phyloP scores from a whole-genome alignment of 768 basidiomycete species.

The Kwoniella pini region DNA sequence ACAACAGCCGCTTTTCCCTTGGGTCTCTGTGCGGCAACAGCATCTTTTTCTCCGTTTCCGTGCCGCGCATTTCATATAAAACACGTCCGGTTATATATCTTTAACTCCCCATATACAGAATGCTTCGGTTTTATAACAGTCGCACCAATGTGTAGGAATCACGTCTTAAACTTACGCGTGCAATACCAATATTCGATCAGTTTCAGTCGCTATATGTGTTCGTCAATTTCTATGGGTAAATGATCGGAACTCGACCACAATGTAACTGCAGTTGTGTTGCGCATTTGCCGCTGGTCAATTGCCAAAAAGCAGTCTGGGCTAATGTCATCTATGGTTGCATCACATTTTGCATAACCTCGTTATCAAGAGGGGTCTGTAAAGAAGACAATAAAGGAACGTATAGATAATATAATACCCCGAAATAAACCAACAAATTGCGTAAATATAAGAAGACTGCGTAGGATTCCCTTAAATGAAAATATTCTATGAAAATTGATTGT shows the following conservation, averaged over 20 bases:
- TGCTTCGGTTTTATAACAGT: too few relatives aligned
- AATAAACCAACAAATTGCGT: not conserved
- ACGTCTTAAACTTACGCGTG: too few relatives aligned
- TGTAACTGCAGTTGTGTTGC: too few relatives aligned
- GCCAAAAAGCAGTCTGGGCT: not conserved
- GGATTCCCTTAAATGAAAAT: not conserved
- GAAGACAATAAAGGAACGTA: not conserved
- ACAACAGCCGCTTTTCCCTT: conserved; percentile 5
- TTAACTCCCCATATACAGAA: too few relatives aligned
- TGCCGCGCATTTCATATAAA: not conserved
- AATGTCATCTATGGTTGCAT: not conserved
- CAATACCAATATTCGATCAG: too few relatives aligned
- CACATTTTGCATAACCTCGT: conserved; percentile 6
- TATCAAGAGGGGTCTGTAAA: not conserved
- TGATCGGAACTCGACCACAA: too few relatives aligned
- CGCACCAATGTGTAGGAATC: too few relatives aligned
- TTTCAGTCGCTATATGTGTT: too few relatives aligned
- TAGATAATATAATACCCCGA: not conserved
- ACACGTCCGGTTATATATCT: too few relatives aligned
- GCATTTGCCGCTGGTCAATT: too few relatives aligned
- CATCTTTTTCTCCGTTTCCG: conserved; percentile 6
- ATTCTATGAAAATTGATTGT: conserved; percentile 26
- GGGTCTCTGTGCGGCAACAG: conserved; percentile 5
- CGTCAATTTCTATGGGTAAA: too few relatives aligned
- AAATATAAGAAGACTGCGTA: conserved; percentile 4